phyloP scores from a whole-genome alignment of 805 yeast species.

The Candida stauntonica region DNA sequence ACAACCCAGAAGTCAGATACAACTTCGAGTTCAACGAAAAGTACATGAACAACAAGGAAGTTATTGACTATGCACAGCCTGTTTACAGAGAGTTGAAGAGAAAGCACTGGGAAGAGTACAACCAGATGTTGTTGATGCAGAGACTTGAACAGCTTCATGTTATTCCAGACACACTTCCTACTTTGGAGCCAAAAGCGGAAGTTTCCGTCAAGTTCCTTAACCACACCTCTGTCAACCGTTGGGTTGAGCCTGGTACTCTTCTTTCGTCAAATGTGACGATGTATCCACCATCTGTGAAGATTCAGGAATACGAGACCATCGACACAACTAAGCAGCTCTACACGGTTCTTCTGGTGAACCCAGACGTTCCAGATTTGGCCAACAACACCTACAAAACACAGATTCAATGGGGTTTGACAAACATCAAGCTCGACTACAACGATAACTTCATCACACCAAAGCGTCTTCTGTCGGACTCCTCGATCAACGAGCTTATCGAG shows the following conservation, averaged over 20 bases:
- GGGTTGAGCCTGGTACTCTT: constrained; percentile 75
- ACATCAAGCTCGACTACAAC: constrained; percentile 55
- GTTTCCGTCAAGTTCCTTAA: constrained; percentile 74
- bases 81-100: constrained; percentile 70
- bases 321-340: constrained; percentile 47
- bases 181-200: constrained; percentile 75
- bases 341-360: constrained; percentile 80
- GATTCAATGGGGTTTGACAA: constrained; percentile 72
- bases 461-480: constrained; percentile 29
- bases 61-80: constrained; percentile 66
- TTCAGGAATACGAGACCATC: constrained; percentile 63
- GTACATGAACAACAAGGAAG: constrained; percentile 35
- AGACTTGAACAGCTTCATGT: constrained; percentile 80
- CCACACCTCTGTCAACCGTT: constrained; percentile 53
- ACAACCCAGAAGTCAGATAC: constrained; percentile 83
- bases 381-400: constrained; percentile 66
- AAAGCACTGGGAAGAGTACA: constrained; percentile 67
- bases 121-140: constrained; percentile 82
- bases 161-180: constrained; percentile 92
- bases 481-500: constrained; percentile 44
- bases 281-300: constrained; percentile 70
- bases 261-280: constrained; percentile 71
- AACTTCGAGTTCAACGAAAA: constrained; percentile 47
- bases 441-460: constrained; percentile 48
- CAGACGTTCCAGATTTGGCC: constrained; percentile 79